Evolutionary conservation across 140 eudicot species (phyloP).

Genomic region (Flaveria floridana): DNA sequence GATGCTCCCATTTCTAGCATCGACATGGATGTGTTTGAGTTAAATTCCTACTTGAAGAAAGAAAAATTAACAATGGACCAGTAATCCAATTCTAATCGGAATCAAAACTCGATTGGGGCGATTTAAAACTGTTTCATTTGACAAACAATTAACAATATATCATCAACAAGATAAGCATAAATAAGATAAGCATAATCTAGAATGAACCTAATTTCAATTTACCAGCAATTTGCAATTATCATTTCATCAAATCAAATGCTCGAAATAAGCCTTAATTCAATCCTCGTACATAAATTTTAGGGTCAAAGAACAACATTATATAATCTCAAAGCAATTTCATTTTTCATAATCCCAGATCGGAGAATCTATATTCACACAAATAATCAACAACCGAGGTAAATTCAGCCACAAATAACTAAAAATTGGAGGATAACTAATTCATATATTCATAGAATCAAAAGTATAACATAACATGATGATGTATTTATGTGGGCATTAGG

Average conservation of each 20-base stretch:
- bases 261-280: constrained; percentile 3
- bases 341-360: constrained; percentile 5
- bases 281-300: background rate
- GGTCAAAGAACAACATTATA: background rate
- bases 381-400: constrained; percentile 18
- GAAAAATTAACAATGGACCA: background rate
- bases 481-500: background rate
- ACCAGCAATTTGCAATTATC: background rate
- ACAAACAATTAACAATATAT: background rate
- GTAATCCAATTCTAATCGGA: background rate
- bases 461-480: background rate
- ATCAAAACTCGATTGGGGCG: constrained; percentile 3
- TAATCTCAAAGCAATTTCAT: constrained; percentile 14
- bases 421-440: background rate
- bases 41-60: background rate
- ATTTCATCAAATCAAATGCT: background rate
- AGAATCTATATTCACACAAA: background rate
- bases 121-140: background rate
- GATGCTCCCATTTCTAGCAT: constrained; percentile 3
- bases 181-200: constrained; percentile 1
- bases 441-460: constrained; percentile 2
- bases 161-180: background rate
- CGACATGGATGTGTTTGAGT: background rate
- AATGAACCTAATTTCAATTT: constrained; percentile 19
- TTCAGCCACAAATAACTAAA: constrained; percentile 13